Conservation (phyloP, 2,329 filamentous ascomycete species). For the Fusarium kyushuense region DNA sequence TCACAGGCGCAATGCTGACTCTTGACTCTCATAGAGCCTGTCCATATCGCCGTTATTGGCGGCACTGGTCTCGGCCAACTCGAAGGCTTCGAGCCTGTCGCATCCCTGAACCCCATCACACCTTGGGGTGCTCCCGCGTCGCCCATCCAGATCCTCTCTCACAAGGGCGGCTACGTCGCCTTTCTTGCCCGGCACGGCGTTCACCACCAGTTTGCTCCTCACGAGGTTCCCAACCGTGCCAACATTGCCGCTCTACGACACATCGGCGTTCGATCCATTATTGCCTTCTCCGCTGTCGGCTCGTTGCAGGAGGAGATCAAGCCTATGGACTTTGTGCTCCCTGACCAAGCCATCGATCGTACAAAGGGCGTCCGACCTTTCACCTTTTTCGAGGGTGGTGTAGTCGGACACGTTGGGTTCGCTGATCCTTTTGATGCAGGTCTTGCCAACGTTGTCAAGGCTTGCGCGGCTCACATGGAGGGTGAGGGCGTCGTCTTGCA, state of each 20-base stretch:
- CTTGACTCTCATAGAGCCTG: conserved; percentile 63
- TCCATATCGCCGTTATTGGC: conserved; percentile 90
- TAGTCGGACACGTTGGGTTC: conserved; percentile 95
- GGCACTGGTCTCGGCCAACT: conserved; percentile 93
- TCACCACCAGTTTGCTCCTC: conserved; percentile 89
- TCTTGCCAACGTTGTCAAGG: conserved; percentile 80
- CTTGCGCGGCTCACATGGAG: conserved; percentile 79
- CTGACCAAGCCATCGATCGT: conserved; percentile 96
- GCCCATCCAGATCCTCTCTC: conserved; percentile 87
- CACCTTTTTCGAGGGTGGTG: conserved; percentile 93
- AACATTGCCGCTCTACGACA: conserved; percentile 97
- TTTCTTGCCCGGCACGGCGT: conserved; percentile 94
- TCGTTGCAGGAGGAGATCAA: conserved; percentile 92
- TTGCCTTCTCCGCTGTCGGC: conserved; percentile 96
- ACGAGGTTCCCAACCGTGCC: conserved; percentile 93
- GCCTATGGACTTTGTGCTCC: conserved; percentile 95
- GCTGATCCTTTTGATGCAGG: conserved; percentile 91
- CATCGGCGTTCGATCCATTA: conserved; percentile 88
- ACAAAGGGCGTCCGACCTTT: conserved; percentile 95
- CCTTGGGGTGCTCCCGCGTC: conserved; percentile 87
- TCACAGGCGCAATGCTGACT: conserved; percentile 28
- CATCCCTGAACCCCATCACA: conserved; percentile 79
- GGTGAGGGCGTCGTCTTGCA: conserved; percentile 89
- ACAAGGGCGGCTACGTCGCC: conserved; percentile 83
- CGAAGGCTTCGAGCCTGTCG: conserved; percentile 86